Base-by-base conservation (phyloP, 192 early-diverging fungal genomes). In the Neocallimastix lanati region DNA sequence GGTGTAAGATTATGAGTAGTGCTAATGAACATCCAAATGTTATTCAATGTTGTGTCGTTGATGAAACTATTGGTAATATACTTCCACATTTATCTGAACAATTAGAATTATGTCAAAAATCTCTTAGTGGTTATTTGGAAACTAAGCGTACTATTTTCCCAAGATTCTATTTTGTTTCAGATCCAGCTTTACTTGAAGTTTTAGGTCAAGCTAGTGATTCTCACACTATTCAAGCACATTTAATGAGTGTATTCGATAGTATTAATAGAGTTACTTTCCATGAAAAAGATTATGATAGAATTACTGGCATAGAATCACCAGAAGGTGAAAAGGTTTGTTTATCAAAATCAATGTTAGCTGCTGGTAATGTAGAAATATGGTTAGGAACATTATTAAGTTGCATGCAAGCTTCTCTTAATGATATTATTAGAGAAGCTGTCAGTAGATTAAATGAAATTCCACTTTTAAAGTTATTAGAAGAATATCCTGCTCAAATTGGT, bases 251-350 rank as follows among this genome's bases (percentile, higher is more conserved):
- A 12, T 89, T 89, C 78, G 90, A 91, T 78, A 91, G 90, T 81
- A 82, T 89, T 11, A 83, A 87, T 58, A 84, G 79, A 25, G 90
- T 86, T 12, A 85, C 86, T 79, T 91, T 91, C 85, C 90, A 91
- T 81, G 90, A 91, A 29, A 91, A 91, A 81, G 90, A 91, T 77
- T 91, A 91, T 79, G 88, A 91, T 84, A 90, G 90, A 80, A 91
- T 91, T 81, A 78, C 90, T 67, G 90, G 85, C 12, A 76, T 91
- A 12, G 88, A 89, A 77, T 87, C 86, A 4, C 82, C 89, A 16
- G 90, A 91, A 85, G 90, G 90, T 13, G 90, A 91, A 81, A 82
- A 85, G 4, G 90, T 79, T 27, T 76, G 40, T 40, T 28, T 79
- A 28, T 79, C 79, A 21, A 78, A 84, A 76, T 87, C 88, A 27